Base-by-base conservation (phyloP, 1,139 yeast genomes). In the Cylindricascospora bacillispora region DNA sequence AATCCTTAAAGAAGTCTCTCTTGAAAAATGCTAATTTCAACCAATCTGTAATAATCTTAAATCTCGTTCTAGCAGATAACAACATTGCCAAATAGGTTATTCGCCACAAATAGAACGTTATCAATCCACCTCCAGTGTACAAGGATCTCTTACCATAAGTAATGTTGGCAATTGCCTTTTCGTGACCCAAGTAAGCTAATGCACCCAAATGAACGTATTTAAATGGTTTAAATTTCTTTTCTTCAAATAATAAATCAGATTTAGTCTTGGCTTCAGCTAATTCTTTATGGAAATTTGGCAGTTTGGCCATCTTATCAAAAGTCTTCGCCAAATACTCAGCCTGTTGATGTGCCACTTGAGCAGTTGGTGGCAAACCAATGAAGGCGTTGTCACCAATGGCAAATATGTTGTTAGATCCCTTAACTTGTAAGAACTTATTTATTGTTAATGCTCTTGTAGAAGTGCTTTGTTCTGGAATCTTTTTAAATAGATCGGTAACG, bases 291-390 rank as follows among this genome's bases (percentile, higher is more conserved):
- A 80, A 63, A 26, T 67, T 63, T 39, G 77, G 81, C 37, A 79
- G 65, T 44, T 73, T 73, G 43, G 82, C 81, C 57, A 80, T 67
- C 54, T 69, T 75, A 60, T 71, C 72, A 61, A 86, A 80, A 38
- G 73, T 71, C 34, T 67, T 66, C 32, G 86, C 89, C 48, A 86
- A 71, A 60, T 73, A 85, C 43, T 71, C 72, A 43, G 95, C 95
- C 60, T 85, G 83, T 66, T 86, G 95, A 63, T 85, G 81, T 31
- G 97, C 97, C 39, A 85, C 95, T 66, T 86, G 97, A 30, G 95
- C 97, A 37, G 95, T 86, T 45, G 97, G 95, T 27, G 95, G 94
- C 49, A 71, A 71, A 55, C 85, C 85, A 27, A 73, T 69, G 54
- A 77, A 76, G 24, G 95, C 83, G 60, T 94, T 85, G 62, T 86